Conservation (phyloP, 345 rosid genomes). For the Erucastrum elatum region DNA sequence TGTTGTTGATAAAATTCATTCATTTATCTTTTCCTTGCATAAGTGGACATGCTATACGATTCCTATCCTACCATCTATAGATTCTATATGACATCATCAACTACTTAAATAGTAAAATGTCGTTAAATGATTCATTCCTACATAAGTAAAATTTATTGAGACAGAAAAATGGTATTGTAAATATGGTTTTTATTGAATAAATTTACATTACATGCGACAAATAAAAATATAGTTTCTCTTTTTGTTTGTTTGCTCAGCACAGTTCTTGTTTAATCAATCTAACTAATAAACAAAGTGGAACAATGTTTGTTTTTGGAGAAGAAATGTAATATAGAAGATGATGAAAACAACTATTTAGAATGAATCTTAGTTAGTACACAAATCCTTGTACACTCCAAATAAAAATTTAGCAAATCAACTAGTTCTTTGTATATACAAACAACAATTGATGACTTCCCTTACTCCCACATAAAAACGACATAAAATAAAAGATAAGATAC, state of each 20-base stretch:
- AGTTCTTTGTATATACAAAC: constrained; percentile 32
- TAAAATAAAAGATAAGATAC: constrained; percentile 8
- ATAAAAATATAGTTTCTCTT: neutral
- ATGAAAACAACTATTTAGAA: constrained; percentile 11
- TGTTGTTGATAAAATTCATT: neutral
- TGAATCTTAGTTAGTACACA: constrained; percentile 19
- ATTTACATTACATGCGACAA: neutral
- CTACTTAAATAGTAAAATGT: neutral
- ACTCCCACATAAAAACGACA: constrained; percentile 13
- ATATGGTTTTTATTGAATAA: neutral
- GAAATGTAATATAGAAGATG: neutral
- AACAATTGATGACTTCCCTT: constrained; percentile 18
- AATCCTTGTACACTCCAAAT: constrained; percentile 17
- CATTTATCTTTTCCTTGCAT: neutral
- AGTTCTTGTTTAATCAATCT: neutral
- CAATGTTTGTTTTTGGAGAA: neutral
- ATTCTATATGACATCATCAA: neutral
- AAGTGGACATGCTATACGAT: neutral
- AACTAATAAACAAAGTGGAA: neutral
- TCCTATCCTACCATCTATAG: neutral
- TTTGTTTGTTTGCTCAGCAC: neutral
- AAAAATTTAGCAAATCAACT: neutral
- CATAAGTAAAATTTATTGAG: neutral
- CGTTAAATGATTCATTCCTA: neutral
- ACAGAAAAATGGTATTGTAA: neutral